These are phyloP conservation scores for Eucalyptus marginata DNA, from an alignment of 345 rosid species.

Conservation along the genomic window DNA sequence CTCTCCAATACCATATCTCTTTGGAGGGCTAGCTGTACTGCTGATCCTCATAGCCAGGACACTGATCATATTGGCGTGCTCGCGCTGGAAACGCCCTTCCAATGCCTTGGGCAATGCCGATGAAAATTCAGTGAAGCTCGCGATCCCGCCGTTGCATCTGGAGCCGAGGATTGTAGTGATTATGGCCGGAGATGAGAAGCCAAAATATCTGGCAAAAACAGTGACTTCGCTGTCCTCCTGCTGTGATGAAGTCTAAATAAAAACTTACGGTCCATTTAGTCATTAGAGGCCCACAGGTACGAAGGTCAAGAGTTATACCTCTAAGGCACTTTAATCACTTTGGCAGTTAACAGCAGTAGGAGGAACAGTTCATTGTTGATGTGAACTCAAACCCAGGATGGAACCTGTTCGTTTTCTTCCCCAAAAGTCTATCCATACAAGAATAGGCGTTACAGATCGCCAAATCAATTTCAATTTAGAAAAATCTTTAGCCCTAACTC, in stretches of 20 bases:
- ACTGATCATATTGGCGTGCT: constrained; percentile 10
- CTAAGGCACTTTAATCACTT: not conserved
- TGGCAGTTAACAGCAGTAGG: too few species aligned
- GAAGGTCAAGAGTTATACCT: not conserved
- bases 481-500: not conserved
- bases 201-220: constrained; percentile 14
- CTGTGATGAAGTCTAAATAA: not conserved
- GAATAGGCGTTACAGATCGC: not conserved
- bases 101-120: not conserved
- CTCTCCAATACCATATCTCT: constrained; percentile 18
- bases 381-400: not conserved
- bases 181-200: constrained; percentile 33
- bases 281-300: not conserved
- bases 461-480: not conserved
- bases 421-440: not conserved
- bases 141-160: not conserved
- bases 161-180: constrained; percentile 21
- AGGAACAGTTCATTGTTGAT: not conserved
- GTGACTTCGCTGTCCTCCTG: not conserved
- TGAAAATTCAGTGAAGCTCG: not conserved
- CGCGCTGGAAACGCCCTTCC: not conserved
- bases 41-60: constrained; percentile 8
- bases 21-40: constrained; percentile 13
- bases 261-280: not conserved
- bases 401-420: not conserved